Base-by-base conservation (phyloP, 768 basidiomycete genomes). In the Pleurotus cornucopiae region DNA sequence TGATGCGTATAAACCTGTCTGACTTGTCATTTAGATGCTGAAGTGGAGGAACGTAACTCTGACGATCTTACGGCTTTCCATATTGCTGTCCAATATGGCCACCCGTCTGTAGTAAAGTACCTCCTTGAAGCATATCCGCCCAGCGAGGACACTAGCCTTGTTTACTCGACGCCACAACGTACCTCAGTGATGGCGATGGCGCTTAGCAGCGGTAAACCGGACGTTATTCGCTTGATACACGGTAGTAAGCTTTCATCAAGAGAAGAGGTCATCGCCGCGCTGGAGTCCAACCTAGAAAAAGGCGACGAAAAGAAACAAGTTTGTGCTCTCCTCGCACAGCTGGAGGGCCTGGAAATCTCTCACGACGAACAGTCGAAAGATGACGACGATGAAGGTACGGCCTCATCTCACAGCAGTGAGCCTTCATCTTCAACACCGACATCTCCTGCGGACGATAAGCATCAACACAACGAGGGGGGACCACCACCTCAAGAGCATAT, bases 11-110 rank as follows among this genome's bases (percentile, higher is more conserved):
- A 55, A 55, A 13, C 23, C 23, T 14, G 46, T 49, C 58, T 57
- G 59, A 53, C 62, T 58, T 44, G 56, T 58, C 57, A 61, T 58
- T 26, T 63, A 91, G 89, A 82, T 70, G 88, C 86, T 48, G 86
- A 89, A 59, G 74, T 81, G 16, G 88, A 89, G 58, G 89, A 91
- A 65, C 78, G 81, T 52, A 77, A 90, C 67, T 76, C 74, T 0
- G 60, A 73, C 49, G 79, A 79, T 20, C 71, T 78, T 48, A 87
- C 88, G 3, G 78, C 85, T 2, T 84, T 89, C 70, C 88, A 91
- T 67, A 61, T 83, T 51, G 86, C 86, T 7, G 65, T 91, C 6
- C 71, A 75, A 63, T 63, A 64, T 56, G 83, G 85, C 9, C 72
- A 83, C 60, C 62, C 82, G 26, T 59, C 75, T 11, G 74, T 89